phyloP scores from a whole-genome alignment of 2,329 filamentous ascomycete species.

The Alternaria brassicicola region DNA sequence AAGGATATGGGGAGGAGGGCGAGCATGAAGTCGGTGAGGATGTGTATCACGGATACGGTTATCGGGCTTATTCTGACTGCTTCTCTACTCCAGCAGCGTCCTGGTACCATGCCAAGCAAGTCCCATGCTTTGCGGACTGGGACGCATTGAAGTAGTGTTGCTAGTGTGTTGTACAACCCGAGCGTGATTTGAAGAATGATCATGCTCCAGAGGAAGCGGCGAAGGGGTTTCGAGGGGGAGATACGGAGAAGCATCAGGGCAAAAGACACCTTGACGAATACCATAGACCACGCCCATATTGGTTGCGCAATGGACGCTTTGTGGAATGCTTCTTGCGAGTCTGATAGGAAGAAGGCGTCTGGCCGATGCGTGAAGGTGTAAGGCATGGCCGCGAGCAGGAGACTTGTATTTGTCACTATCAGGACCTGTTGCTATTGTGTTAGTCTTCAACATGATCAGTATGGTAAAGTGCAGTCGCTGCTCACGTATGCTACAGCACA shows the following conservation, averaged over 20 bases:
- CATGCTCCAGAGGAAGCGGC: slow-evolving; percentile 28
- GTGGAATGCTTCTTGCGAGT: slow-evolving; percentile 13
- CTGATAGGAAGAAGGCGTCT: slow-evolving; percentile 15
- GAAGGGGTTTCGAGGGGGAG: slow-evolving; percentile 18
- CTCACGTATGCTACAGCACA: slow-evolving; percentile 24
- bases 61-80: slow-evolving; percentile 17
- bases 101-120: slow-evolving; percentile 6
- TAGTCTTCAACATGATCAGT: not conserved
- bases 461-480: not conserved
- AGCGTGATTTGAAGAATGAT: slow-evolving; percentile 28
- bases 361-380: slow-evolving; percentile 15
- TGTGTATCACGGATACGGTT: slow-evolving; percentile 21
- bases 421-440: slow-evolving; percentile 9
- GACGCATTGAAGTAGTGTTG: slow-evolving; percentile 27
- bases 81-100: slow-evolving; percentile 14
- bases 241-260: slow-evolving; percentile 33
- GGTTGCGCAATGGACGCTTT: slow-evolving; percentile 24
- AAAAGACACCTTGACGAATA: slow-evolving; percentile 27
- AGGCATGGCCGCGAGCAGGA: slow-evolving; percentile 19
- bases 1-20: slow-evolving; percentile 25
- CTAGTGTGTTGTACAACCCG: slow-evolving; percentile 21
- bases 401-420: slow-evolving; percentile 17
- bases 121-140: slow-evolving; percentile 29
- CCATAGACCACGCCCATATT: slow-evolving; percentile 24
- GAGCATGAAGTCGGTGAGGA: slow-evolving; percentile 29